Evolutionary conservation across 768 basidiomycete species (phyloP), one percentile per base, ranked within the genome.

Genomic region (Amanita inopinata): DNA sequence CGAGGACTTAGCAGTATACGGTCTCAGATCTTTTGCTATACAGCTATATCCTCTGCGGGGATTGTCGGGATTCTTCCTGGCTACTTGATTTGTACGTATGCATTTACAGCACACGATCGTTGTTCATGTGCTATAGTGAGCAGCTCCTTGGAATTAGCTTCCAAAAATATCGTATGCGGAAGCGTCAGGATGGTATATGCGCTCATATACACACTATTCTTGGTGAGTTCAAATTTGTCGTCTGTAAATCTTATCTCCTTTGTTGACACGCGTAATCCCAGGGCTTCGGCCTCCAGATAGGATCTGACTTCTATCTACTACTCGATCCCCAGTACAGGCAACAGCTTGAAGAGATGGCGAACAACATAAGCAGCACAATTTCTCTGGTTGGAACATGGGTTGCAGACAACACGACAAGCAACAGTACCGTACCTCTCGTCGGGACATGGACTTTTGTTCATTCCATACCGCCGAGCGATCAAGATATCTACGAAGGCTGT

Each of bases 41-140:
- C 87, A 2, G 85, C 92, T 2, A 83, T 94, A 46, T 91, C 91
- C 0, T 90, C 87, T 5, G 73, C 88, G 38, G 80, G 80, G 18
- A 86, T 93, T 43, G 85, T 93, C 23, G 79, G 86, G 27, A 90
- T 94, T 47, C 71, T 93, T 33, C 90, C 90, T n/a, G 90, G 87
- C 1, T 92, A 83, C 60, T 70, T 88, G 38, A 85, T 89, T 46
- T 58, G 86, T 86, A 20, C 40, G 30, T 17, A 25, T 20, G 22
- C 7, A 18, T 25, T 33, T 37, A 22, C 25, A 37, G 23, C 18
- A 27, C 39, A 45, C 32, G 51, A 44, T 51, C 46, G 10, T 30
- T 50, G 18, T 35, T 25, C 24, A 38, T 45, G 14, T 51, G n/a
- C 37, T 36, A 22, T 44, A 65, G 87, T 90, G 52, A 87, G 78